A percentile compares a stretch with the other conserved stretches of the same genome.
Evolutionary conservation across 768 basidiomycete species (phyloP).

Genomic region (Calvatia gigantea): DNA sequence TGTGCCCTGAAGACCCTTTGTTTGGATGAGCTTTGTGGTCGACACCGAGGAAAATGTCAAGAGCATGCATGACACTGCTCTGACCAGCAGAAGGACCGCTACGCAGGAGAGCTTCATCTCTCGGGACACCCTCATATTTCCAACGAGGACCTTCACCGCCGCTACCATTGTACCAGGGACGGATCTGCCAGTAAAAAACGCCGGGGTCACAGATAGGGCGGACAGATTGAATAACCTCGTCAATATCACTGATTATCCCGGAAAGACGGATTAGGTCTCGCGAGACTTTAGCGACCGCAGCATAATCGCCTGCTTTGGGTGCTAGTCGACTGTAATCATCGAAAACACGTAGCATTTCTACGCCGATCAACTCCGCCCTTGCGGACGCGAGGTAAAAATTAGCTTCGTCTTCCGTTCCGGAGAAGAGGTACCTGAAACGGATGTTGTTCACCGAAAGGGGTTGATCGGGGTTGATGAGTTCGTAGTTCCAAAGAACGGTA

Average conservation of each 20-base stretch:
- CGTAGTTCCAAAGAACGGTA: conserved; percentile 93
- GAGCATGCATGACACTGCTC: conserved; percentile 84
- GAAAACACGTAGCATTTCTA: conserved; percentile 83
- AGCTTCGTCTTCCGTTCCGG: conserved; percentile 78
- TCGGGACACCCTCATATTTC: conserved; percentile 76
- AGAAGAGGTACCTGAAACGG: conserved; percentile 70
- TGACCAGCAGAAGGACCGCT: conserved; percentile 95
- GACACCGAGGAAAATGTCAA: conserved; percentile 85
- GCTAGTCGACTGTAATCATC: conserved; percentile 75
- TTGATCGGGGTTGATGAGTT: conserved; percentile 48
- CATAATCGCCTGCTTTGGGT: conserved; percentile 60
- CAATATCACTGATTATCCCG: conserved; percentile 69
- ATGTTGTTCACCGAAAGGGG: conserved; percentile 74
- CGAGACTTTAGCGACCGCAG: conserved; percentile 64
- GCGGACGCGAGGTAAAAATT: conserved; percentile 89
- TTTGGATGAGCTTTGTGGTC: conserved; percentile 78
- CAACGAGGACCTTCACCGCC: conserved; percentile 59
- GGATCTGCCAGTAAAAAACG: conserved; percentile 83
- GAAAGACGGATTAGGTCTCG: conserved; percentile 69
- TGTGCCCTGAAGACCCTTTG: conserved; percentile 58
- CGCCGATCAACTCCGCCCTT: conserved; percentile 79
- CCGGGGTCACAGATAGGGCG: conserved; percentile 76
- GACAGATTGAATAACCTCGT: conserved; percentile 63
- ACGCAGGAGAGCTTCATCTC: conserved; percentile 55
- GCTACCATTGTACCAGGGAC: conserved; percentile 93